Evolutionary conservation across 2,329 filamentous ascomycete genomes (phyloP).

Genomic region (Pseudogymnoascus sp.): DNA sequence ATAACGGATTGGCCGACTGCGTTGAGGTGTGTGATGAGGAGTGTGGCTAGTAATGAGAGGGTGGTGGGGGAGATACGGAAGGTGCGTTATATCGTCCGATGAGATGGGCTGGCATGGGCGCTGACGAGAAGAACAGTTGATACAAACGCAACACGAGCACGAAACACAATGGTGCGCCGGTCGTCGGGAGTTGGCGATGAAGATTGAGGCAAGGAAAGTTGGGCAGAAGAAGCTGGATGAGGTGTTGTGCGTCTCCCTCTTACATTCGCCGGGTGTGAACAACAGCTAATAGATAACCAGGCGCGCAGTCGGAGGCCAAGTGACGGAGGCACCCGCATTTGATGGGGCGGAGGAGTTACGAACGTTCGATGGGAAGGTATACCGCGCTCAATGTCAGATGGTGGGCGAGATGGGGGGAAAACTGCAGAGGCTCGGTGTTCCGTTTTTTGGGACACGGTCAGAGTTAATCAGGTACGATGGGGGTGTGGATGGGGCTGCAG

Average conservation of each 20-base stretch:
- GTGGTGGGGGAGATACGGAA: constrained; percentile 37
- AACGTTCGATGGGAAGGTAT: constrained; percentile 55
- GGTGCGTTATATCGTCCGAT: constrained; percentile 13
- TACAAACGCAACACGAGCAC: constrained; percentile 54
- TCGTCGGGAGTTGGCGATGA: constrained; percentile 43
- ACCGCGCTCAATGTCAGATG: constrained; percentile 53
- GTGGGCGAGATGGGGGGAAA: constrained; percentile 48
- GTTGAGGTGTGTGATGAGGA: constrained; percentile 43
- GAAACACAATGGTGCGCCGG: constrained; percentile 55
- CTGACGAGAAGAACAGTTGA: constrained; percentile 38
- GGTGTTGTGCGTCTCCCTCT: constrained; percentile 39
- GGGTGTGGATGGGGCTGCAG: constrained; percentile 18
- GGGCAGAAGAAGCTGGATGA: constrained; percentile 47
- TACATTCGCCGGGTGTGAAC: constrained; percentile 13
- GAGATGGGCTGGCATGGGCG: neutral
- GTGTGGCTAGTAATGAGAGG: constrained; percentile 38
- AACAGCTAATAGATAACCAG: constrained; percentile 22
- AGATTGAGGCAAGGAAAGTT: constrained; percentile 43
- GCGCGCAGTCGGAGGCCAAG: constrained; percentile 38
- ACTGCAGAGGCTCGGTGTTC: constrained; percentile 50
- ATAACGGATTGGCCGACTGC: constrained; percentile 43
- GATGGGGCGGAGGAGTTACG: constrained; percentile 47
- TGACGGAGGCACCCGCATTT: constrained; percentile 23
- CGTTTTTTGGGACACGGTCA: constrained; percentile 49
- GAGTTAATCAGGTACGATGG: constrained; percentile 34